A percentile compares a stretch with the other conserved stretches of the same genome.
Evolutionary conservation across 2,329 filamentous ascomycete species (phyloP).

Genomic region (Fusarium tjaetaba): DNA sequence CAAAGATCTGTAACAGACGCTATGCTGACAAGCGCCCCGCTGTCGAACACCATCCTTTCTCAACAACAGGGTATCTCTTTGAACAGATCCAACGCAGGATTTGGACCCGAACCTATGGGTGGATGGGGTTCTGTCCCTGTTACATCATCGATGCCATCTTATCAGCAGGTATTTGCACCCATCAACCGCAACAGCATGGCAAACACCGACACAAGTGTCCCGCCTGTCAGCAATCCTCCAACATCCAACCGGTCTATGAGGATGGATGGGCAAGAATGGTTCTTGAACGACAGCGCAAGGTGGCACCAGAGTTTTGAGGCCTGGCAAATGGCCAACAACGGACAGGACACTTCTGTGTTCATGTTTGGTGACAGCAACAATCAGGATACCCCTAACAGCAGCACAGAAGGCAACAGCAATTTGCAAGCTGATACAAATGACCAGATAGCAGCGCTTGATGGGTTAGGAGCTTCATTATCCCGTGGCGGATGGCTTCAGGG

Average conservation of each 20-base stretch:
- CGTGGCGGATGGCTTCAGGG: slow-evolving; percentile 50
- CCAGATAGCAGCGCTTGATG: slow-evolving; percentile 45
- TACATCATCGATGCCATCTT: slow-evolving; percentile 33
- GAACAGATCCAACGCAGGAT: slow-evolving; percentile 34
- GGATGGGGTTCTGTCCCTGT: slow-evolving; percentile 41
- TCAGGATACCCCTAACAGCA: slow-evolving; percentile 33
- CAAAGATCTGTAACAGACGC: slow-evolving; percentile 20
- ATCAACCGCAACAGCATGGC: slow-evolving; percentile 27
- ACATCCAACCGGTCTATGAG: slow-evolving; percentile 40
- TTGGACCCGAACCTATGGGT: slow-evolving; percentile 38
- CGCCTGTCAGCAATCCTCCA: slow-evolving; percentile 36
- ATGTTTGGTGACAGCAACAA: slow-evolving; percentile 42
- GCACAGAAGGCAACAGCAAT: slow-evolving; percentile 22
- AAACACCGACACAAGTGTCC: slow-evolving; percentile 18
- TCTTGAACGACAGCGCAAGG: slow-evolving; percentile 65
- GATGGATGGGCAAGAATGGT: slow-evolving; percentile 66
- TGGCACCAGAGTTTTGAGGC: slow-evolving; percentile 68
- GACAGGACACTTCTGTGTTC: slow-evolving; percentile 43
- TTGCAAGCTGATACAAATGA: slow-evolving; percentile 37
- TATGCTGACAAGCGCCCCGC: slow-evolving; percentile 26
- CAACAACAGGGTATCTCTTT: slow-evolving; percentile 36
- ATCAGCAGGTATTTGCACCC: slow-evolving; percentile 36
- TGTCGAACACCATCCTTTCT: slow-evolving; percentile 14
- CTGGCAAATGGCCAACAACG: slow-evolving; percentile 56
- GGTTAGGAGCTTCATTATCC: slow-evolving; percentile 46